These are phyloP conservation scores for Cinnamomum micranthum DNA, from an alignment of 164 flowering plant genomes.

Conservation along the genomic window DNA sequence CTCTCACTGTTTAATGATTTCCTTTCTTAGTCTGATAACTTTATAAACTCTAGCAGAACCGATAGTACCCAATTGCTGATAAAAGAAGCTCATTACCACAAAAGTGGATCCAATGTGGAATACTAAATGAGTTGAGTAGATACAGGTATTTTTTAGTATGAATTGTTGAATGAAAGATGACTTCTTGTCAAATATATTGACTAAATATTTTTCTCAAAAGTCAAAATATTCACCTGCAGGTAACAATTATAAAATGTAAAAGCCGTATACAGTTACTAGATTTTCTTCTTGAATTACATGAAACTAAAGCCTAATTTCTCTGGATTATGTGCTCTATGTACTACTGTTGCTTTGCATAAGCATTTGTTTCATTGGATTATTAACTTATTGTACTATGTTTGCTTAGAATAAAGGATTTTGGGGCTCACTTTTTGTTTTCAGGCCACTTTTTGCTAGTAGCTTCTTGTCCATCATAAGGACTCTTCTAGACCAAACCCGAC, in stretches of 20 bases:
- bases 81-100: no score
- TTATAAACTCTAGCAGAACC: no score
- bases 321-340: neutral
- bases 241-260: neutral
- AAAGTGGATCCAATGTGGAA: no score
- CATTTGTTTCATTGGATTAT: neutral
- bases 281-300: neutral
- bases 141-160: no score
- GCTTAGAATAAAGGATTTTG: no score
- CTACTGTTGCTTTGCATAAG: neutral
- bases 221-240: neutral
- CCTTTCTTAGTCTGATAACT: no score
- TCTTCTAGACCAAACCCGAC: conserved; percentile 69
- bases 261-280: neutral
- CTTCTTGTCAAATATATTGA: neutral
- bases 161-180: no score
- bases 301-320: neutral
- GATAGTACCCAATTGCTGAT: no score
- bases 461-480: conserved; percentile 59
- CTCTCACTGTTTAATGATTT: no score
- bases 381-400: neutral
- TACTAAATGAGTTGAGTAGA: no score
- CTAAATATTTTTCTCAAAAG: neutral
- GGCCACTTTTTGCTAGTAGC: conserved; percentile 85
- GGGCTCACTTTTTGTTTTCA: conserved; percentile 28